Conservation (phyloP, 208 protist species). For the Endotrypanum monterogeii region DNA sequence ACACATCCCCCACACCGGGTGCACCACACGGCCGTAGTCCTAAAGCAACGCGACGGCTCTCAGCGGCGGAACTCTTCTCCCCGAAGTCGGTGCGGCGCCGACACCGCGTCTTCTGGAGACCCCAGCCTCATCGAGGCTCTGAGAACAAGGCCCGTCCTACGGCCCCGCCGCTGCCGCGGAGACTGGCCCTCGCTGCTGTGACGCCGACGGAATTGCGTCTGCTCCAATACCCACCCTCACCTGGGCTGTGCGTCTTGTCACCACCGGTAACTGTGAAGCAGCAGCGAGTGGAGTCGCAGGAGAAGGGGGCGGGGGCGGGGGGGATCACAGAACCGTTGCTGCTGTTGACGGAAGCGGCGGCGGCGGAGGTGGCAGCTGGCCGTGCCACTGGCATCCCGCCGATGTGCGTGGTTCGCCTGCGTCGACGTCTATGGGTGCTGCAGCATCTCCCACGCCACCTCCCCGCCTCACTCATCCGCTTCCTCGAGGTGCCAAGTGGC, state of each 20-base stretch:
- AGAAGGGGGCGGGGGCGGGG: background rate
- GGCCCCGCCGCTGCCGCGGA: conserved; percentile 10
- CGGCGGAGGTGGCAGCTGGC: conserved; percentile 3
- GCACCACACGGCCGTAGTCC: background rate
- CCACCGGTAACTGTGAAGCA: background rate
- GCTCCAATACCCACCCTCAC: conserved; percentile 18
- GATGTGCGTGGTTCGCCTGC: conserved; percentile 41
- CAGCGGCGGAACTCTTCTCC: conserved; percentile 7
- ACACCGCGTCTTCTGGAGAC: conserved; percentile 1
- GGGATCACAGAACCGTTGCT: background rate
- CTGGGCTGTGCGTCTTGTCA: conserved; percentile 5
- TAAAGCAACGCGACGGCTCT: background rate
- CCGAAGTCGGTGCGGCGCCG: conserved; percentile 9
- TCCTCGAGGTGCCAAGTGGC: conserved; percentile 16
- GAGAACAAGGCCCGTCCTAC: background rate
- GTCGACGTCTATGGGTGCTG: conserved; percentile 57
- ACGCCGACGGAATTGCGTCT: conserved; percentile 22
- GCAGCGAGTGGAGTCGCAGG: background rate
- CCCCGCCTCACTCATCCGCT: conserved; percentile 54
- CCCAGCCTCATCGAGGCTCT: background rate
- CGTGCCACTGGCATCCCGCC: conserved; percentile 9
- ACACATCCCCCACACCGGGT: background rate
- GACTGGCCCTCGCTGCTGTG: conserved; percentile 5
- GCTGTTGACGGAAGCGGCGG: background rate
- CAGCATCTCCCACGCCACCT: conserved; percentile 48